Percentiles rank a stretch among this genome's conserved stretches.
Evolutionary conservation across 805 yeast genomes (phyloP).

Genomic region (Hanseniaspora vineae): DNA sequence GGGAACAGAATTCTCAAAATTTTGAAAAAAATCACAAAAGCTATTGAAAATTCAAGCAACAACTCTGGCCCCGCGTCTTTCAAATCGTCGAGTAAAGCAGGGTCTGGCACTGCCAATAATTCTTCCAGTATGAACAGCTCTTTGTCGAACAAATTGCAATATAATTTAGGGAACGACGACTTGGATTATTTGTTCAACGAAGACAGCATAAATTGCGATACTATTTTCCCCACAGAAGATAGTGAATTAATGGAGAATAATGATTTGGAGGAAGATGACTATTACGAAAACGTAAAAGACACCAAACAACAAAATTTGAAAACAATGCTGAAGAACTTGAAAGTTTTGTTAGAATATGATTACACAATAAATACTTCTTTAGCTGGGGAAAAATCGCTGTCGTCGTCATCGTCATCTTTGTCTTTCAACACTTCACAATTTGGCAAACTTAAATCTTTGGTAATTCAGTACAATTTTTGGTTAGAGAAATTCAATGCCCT

Average conservation of each 20-base stretch:
- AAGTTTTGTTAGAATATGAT: not conserved
- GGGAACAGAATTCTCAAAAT: constrained; percentile 23
- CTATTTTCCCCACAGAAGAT: not conserved
- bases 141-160: not conserved
- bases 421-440: not conserved
- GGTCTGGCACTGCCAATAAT: not conserved
- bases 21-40: constrained; percentile 23
- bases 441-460: constrained; percentile 8
- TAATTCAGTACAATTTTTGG: constrained; percentile 21
- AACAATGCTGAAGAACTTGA: not conserved
- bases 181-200: not conserved
- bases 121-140: not conserved
- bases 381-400: not conserved
- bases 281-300: not conserved
- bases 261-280: not conserved
- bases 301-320: not conserved
- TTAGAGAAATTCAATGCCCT: constrained; percentile 18
- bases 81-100: not conserved
- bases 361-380: not conserved
- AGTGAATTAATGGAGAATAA: not conserved
- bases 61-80: not conserved
- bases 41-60: not conserved
- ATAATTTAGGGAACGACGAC: not conserved
- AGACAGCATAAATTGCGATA: not conserved
- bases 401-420: too few species aligned